Conservation (phyloP, 805 yeast species). For the Candida qinlingensis region DNA sequence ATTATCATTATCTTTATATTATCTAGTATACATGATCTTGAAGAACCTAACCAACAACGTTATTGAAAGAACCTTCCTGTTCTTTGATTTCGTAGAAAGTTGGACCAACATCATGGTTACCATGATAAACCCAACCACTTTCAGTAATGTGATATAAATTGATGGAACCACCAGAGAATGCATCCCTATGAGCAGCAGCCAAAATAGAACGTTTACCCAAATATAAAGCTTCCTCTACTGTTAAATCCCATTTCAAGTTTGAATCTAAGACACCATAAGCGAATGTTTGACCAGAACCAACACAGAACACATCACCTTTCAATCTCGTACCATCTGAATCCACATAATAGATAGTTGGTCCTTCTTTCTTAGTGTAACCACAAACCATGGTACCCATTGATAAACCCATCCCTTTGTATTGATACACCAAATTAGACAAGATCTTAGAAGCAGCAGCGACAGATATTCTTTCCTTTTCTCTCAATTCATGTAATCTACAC, state of each 20-base stretch:
- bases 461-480: slow-evolving; percentile 90
- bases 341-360: slow-evolving; percentile 92
- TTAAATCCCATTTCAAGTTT: slow-evolving; percentile 84
- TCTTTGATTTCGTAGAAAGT: slow-evolving; percentile 89
- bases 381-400: slow-evolving; percentile 99
- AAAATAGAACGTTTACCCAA: slow-evolving; percentile 92
- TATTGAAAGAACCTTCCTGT: slow-evolving; percentile 83
- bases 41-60: slow-evolving; percentile 39
- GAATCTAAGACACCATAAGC: slow-evolving; percentile 98
- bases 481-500: slow-evolving; percentile 89
- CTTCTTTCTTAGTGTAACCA: slow-evolving; percentile 92
- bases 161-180: slow-evolving; percentile 94
- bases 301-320: slow-evolving; percentile 92
- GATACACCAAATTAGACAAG: slow-evolving; percentile 81
- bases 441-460: slow-evolving; percentile 97
- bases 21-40: slow-evolving; percentile 4
- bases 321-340: slow-evolving; percentile 96
- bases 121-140: slow-evolving; percentile 92
- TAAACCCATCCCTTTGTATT: slow-evolving; percentile 96
- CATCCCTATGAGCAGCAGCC: slow-evolving; percentile 98
- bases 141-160: slow-evolving; percentile 91
- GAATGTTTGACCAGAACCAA: slow-evolving; percentile 98
- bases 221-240: slow-evolving; percentile 89
- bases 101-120: slow-evolving; percentile 88
- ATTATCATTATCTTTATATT: too few species aligned